phyloP scores from a whole-genome alignment of 257 asterid genomes.

The Solanum etuberosum region DNA sequence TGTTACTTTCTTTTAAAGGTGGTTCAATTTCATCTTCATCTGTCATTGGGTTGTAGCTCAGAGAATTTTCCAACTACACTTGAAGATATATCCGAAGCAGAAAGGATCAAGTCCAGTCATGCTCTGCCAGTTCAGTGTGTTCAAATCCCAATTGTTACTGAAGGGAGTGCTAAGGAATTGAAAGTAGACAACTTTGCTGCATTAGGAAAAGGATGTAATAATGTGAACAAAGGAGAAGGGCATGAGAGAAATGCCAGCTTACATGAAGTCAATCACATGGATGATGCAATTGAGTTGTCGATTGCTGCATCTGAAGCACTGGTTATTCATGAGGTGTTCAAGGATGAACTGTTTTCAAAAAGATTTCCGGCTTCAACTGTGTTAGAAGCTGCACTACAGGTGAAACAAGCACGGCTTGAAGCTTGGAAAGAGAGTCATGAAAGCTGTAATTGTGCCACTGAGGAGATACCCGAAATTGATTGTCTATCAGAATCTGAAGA shows the following conservation, averaged over 20 bases:
- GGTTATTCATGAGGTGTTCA: conserved; percentile 49
- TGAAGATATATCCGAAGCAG: conserved; percentile 20
- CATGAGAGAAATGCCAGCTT: conserved; percentile 17
- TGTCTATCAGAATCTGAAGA: conserved; percentile 58
- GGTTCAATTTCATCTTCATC: conserved; percentile 41
- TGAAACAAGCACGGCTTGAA: conserved; percentile 66
- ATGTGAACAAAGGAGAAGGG: conserved; percentile 11
- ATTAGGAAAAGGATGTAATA: conserved; percentile 15
- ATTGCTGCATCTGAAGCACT: conserved; percentile 85
- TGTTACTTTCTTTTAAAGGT: conserved; percentile 32
- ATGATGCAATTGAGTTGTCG: conserved; percentile 49
- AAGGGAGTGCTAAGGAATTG: conserved; percentile 13
- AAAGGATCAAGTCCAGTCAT: conserved; percentile 5
- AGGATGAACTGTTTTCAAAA: conserved; percentile 21
- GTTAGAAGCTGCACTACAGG: conserved; percentile 71
- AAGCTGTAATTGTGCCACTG: conserved; percentile 5
- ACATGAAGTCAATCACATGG: conserved; percentile 22
- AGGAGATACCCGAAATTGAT: conserved; percentile 20
- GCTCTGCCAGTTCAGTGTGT: conserved; percentile 10
- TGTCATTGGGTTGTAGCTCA: conserved; percentile 36
- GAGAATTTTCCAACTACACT: conserved; percentile 15
- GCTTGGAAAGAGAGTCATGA: conserved; percentile 19
- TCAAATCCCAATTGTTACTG: conserved; percentile 17
- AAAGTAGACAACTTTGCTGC: conserved; percentile 1
- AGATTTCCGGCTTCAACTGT: conserved; percentile 42